phyloP scores from a whole-genome alignment of 2,329 filamentous ascomycete species.

The Hirsutella rhossiliensis region DNA sequence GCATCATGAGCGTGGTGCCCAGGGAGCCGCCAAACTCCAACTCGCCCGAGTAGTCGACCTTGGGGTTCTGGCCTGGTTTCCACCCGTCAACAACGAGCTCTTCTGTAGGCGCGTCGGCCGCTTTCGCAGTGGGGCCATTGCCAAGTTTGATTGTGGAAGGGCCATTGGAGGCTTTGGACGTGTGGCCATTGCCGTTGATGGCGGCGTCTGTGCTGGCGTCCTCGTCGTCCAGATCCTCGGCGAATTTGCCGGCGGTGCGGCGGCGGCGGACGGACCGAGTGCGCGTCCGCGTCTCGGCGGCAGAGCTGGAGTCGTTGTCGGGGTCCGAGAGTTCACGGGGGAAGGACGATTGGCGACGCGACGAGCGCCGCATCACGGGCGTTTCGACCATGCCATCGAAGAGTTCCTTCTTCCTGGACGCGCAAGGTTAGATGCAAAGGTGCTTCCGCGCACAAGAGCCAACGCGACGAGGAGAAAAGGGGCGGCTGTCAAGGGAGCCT shows the following conservation, averaged over 20 bases:
- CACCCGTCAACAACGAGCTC: conserved; percentile 37
- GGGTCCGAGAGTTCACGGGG: conserved; percentile 30
- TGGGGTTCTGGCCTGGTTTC: conserved; percentile 47
- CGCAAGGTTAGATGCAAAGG: conserved; percentile 1
- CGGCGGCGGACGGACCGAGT: conserved; percentile 30
- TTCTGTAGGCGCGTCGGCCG: conserved; percentile 3
- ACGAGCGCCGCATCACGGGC: conserved; percentile 28
- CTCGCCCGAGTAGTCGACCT: conserved; percentile 49
- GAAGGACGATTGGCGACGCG: conserved; percentile 38
- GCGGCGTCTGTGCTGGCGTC: conserved; percentile 10
- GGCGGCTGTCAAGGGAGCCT: background rate
- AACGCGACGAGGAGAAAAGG: background rate
- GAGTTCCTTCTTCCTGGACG: conserved; percentile 44
- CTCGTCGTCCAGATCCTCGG: conserved; percentile 30
- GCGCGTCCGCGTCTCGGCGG: conserved; percentile 27
- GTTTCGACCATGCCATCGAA: conserved; percentile 51
- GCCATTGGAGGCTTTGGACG: background rate
- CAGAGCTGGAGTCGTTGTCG: conserved; percentile 37
- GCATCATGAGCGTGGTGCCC: conserved; percentile 79
- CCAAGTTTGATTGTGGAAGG: too few species aligned
- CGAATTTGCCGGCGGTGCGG: conserved; percentile 31
- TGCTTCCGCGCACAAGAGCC: background rate
- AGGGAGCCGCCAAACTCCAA: conserved; percentile 80
- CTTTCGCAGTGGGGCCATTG: background rate
- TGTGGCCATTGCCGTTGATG: background rate